These are phyloP conservation scores for Corymbia citriodora DNA, from an alignment of 441 rosid genomes.

Conservation along the genomic window DNA sequence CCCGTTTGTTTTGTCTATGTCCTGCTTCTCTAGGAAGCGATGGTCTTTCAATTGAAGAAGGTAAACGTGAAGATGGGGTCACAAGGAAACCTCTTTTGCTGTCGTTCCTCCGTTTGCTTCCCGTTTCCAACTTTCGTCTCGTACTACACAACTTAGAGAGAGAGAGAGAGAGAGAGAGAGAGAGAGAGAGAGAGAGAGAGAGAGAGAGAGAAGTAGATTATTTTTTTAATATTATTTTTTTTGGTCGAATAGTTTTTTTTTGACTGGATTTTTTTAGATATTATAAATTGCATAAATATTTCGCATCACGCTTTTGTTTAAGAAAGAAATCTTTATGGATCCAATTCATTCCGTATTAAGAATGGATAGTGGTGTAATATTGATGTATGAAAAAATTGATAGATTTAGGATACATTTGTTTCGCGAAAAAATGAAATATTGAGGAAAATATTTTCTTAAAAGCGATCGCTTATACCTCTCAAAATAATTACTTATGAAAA, in stretches of 20 bases:
- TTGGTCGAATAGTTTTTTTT: background rate
- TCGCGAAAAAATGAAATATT: background rate
- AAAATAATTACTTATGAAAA: too few species aligned
- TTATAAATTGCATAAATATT: background rate
- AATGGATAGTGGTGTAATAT: background rate
- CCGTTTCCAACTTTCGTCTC: background rate
- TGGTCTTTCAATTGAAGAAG: background rate
- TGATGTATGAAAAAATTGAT: too few species aligned
- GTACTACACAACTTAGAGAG: background rate
- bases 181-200: background rate
- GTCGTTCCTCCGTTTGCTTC: background rate
- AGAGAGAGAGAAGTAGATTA: background rate
- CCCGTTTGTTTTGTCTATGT: background rate
- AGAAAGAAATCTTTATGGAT: too few species aligned
- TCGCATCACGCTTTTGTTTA: background rate
- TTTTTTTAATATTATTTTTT: background rate
- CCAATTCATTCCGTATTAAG: background rate
- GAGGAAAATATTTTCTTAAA: too few species aligned
- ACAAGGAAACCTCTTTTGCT: background rate
- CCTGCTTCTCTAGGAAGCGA: background rate
- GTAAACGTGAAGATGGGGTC: background rate
- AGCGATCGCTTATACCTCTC: fast-evolving
- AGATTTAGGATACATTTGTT: too few species aligned
- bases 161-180: background rate
- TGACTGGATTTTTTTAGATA: background rate